Conservation (phyloP, 768 basidiomycete genomes). For the Pulveroboletus frians region DNA sequence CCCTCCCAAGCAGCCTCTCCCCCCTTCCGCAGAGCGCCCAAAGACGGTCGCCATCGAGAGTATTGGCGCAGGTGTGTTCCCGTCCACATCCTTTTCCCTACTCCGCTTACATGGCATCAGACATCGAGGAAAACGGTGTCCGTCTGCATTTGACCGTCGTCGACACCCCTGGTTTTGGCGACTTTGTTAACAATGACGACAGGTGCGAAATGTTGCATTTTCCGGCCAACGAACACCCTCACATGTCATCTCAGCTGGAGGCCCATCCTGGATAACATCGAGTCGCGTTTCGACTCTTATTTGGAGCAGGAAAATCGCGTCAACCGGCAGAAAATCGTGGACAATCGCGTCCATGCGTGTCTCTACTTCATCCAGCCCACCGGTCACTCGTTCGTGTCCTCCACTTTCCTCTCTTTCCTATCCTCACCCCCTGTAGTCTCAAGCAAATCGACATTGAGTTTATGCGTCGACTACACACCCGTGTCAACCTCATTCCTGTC, state of each 20-base stretch:
- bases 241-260: conserved; percentile 69
- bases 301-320: conserved; percentile 98
- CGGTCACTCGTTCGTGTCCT: conserved; percentile 78
- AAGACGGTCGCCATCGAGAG: conserved; percentile 98
- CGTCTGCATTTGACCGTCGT: conserved; percentile 97
- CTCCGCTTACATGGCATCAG: conserved; percentile 42
- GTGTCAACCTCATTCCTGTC: conserved; percentile 97
- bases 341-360: conserved; percentile 98
- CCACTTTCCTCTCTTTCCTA: no score
- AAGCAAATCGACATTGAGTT: conserved; percentile 99
- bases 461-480: conserved; percentile 95
- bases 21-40: conserved; percentile 80
- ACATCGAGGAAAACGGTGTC: conserved; percentile 98
- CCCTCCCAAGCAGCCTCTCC: conserved; percentile 77
- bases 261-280: conserved; percentile 97
- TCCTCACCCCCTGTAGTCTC: conserved; percentile 47
- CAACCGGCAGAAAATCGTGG: conserved; percentile 87
- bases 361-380: conserved; percentile 99
- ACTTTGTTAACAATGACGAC: conserved; percentile 99
- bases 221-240: conserved; percentile 8
- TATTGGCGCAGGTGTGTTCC: conserved; percentile 82
- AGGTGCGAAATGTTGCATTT: conserved; percentile 51
- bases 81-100: background rate
- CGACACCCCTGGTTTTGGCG: conserved; percentile 98
- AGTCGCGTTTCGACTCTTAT: conserved; percentile 95